Conservation (phyloP, 371 early-diverging fungal genomes). For the Apophysomyces ossiformis region DNA sequence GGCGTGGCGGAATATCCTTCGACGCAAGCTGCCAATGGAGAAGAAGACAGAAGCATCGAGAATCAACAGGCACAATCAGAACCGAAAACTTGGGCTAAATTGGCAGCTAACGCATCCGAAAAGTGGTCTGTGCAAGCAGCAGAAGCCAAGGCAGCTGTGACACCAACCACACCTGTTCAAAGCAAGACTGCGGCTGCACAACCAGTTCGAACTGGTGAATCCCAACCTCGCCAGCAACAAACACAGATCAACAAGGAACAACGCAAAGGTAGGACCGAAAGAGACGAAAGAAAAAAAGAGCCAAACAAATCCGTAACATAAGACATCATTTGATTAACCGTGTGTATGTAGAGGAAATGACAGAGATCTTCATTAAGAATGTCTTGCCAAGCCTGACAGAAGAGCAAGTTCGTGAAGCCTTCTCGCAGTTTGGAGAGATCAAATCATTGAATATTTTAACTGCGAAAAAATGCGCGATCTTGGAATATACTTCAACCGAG, state of each 20-base stretch:
- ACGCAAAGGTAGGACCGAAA: conserved; percentile 16
- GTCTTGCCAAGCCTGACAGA: conserved; percentile 33
- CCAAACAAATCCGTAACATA: no score
- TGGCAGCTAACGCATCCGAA: conserved; percentile 35
- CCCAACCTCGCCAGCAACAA: conserved; percentile 8
- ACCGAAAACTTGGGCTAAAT: conserved; percentile 59
- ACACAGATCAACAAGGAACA: conserved; percentile 15
- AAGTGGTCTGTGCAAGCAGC: conserved; percentile 24
- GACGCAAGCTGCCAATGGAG: conserved; percentile 5
- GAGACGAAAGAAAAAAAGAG: no score
- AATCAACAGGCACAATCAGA: conserved; percentile 4
- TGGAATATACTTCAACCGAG: conserved; percentile 42
- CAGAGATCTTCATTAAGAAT: conserved; percentile 46
- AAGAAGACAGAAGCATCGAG: background rate
- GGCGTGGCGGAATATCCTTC: conserved; percentile 2
- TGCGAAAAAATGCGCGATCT: conserved; percentile 35
- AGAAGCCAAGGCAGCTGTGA: conserved; percentile 33
- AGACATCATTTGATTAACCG: no score
- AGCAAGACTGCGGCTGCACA: conserved; percentile 7
- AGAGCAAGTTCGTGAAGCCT: conserved; percentile 42
- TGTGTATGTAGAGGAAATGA: conserved; percentile 18
- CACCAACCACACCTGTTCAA: conserved; percentile 21
- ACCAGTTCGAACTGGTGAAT: conserved; percentile 3
- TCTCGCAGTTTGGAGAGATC: conserved; percentile 44
- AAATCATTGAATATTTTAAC: conserved; percentile 31